Base-by-base conservation (phyloP, 305 asterid genomes). In the Solanum hybrid region DNA sequence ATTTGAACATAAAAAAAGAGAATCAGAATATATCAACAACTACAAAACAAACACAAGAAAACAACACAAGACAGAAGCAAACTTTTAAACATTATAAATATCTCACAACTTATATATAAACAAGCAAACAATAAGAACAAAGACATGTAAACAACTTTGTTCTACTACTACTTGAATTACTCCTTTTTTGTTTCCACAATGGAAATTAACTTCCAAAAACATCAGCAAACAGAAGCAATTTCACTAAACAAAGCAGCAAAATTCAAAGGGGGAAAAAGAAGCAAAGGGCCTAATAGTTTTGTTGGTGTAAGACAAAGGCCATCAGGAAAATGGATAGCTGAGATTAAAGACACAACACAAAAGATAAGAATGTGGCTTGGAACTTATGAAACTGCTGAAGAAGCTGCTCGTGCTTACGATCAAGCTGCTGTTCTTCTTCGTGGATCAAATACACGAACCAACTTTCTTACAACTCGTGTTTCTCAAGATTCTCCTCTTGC, bases 401-500 rank as follows among this genome's bases (percentile, higher is more conserved):
- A 88, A 79, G 90, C 90, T 46, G 90, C 90, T 38, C 87, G 79
- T 78, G 87, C 90, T 2, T 88, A 88, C 20, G 90, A 88, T 64
- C 86, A 88, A 31, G 90, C 90, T 56, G 90, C 90, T 79, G 46
- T 82, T 71, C 90, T 88, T 64, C 90, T 88, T 79, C 90, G 90
- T n/a, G 90, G 90, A 56, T 35, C 87, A 31, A 88, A 79, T 24
- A 79, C 90, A 34, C 90, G 87, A 27, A 88, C 94, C 3, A 95
- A 95, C 86, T 94, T 95, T 37, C 90, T 92, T 26, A 20, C 93
- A 86, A 51, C 94, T 88, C 81, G 71, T 6, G 92, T 93, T 24
- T 92, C 97, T 88, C 66, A 92, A 10, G 93, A 95, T 90, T 95
- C 98, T 22, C 94, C 96, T 3, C 94, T 96, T 35, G 98, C 97